Evolutionary conservation across 2,329 filamentous ascomycete species (phyloP).

Genomic region (Microsporum ferrugineum): DNA sequence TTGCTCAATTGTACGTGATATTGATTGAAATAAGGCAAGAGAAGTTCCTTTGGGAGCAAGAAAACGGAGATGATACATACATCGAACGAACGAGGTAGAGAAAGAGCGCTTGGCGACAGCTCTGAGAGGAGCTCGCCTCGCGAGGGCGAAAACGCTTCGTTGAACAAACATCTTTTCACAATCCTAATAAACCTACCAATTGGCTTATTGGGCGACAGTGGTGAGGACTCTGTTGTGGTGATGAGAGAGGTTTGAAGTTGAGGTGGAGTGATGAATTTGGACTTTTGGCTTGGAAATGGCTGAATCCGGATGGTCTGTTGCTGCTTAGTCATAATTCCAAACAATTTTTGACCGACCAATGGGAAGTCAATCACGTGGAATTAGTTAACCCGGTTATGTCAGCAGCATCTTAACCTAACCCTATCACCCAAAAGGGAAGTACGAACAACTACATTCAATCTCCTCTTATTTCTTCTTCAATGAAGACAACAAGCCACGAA

Average conservation of each 20-base stretch:
- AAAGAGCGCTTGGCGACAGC: constrained; percentile 35
- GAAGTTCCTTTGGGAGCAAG: neutral
- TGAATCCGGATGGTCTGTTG: constrained; percentile 12
- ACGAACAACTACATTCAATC: neutral
- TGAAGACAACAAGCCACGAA: neutral
- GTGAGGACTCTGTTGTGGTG: neutral
- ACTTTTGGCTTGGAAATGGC: constrained; percentile 7
- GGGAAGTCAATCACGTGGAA: neutral
- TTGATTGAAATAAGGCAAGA: neutral
- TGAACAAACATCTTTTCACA: constrained; percentile 35
- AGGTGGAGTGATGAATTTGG: constrained; percentile 1
- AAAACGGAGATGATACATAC: constrained; percentile 29
- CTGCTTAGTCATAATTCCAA: constrained; percentile 9
- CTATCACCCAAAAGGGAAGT: neutral
- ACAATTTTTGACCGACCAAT: neutral
- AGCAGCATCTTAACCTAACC: neutral
- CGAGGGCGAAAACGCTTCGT: constrained; percentile 37
- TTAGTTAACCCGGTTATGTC: neutral
- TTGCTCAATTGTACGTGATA: constrained; percentile 2
- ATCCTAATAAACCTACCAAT: constrained; percentile 7
- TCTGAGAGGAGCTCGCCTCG: constrained; percentile 35
- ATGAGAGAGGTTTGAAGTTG: neutral
- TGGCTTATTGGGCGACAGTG: neutral
- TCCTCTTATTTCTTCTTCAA: neutral
- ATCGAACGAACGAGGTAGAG: constrained; percentile 34